Evolutionary conservation across 805 yeast genomes (phyloP).

Genomic region (Kodamaea restingae): DNA sequence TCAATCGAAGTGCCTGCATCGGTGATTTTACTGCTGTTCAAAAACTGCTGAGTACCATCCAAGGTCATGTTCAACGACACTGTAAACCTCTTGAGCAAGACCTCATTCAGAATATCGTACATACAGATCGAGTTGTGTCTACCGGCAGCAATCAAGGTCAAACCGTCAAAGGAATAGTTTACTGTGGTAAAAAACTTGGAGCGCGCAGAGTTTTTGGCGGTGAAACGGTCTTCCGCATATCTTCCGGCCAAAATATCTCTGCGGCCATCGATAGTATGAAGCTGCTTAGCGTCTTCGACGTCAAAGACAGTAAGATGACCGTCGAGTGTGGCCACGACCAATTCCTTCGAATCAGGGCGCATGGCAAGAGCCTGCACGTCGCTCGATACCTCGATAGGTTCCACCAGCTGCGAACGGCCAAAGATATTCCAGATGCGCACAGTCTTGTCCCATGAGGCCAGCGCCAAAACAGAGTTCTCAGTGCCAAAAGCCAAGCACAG

Average conservation of each 20-base stretch:
- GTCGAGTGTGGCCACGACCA: conserved; percentile 83
- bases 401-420: conserved; percentile 80
- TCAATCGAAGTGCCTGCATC: conserved; percentile 79
- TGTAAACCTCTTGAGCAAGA: conserved; percentile 72
- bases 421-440: conserved; percentile 91
- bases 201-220: conserved; percentile 74
- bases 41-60: conserved; percentile 76
- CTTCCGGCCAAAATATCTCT: conserved; percentile 87
- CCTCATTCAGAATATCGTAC: conserved; percentile 87
- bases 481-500: conserved; percentile 81
- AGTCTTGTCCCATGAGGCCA: conserved; percentile 96
- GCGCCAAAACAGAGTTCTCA: conserved; percentile 73
- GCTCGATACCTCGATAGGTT: conserved; percentile 79
- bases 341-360: conserved; percentile 89
- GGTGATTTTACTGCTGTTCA: conserved; percentile 80
- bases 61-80: conserved; percentile 87
- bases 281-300: conserved; percentile 73
- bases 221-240: conserved; percentile 74
- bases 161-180: conserved; percentile 85
- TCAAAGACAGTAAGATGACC: conserved; percentile 87
- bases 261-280: conserved; percentile 79
- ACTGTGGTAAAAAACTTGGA: conserved; percentile 80
- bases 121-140: conserved; percentile 86
- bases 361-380: conserved; percentile 81
- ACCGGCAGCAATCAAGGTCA: conserved; percentile 86